Evolutionary conservation across 352 stramenopile genomes (phyloP), one percentile per base, ranked within the genome.

Genomic region (Pythium myriotylum): DNA sequence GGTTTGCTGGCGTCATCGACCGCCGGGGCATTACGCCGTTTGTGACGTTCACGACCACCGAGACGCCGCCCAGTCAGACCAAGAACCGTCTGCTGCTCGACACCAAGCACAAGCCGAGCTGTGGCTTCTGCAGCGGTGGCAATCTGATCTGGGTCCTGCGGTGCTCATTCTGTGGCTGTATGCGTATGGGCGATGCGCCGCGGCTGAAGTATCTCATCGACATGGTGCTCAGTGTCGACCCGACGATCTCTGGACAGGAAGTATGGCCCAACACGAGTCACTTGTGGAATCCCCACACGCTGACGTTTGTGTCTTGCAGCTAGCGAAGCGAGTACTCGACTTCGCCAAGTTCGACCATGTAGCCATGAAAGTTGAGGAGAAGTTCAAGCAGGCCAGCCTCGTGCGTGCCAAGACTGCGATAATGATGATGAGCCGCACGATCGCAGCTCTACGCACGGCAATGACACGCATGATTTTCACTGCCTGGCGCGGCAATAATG

Each of bases 351-450:
- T 92, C 37, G 85, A 92, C 57, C 79, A 80, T 24, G 77, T 87
- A 22, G 85, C 85, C 1, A 75, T 91, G 62, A 81, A 89, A 68
- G 79, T 78, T 4, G 85, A 94, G 42, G 73, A 80, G 3, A 82
- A 76, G 16, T 89, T 92, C 55, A 91, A 90, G 32, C 82, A 92
- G 63, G 82, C 85, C 24, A 86, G 81, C n/a, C 72, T 92, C 17
- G 81, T 92, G 40, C 70, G 85, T 32, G 81, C 82, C 2, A 89
- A 87, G 39, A 75, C 81, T 9, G 81, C 82, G 12, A 92, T 92
- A 54, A 85, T 89, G 73, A 91, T 92, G 81, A 91, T 94, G 81
- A 90, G 76, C 23, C 72, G 82, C 40, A 91, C 81, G 9, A 77
- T 89, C 22, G 54, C 70, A 10, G 35, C 71, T 14, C 54, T 92